Conservation (phyloP, 2,329 filamentous ascomycete genomes). For the Teratosphaeriaceae sp. region DNA sequence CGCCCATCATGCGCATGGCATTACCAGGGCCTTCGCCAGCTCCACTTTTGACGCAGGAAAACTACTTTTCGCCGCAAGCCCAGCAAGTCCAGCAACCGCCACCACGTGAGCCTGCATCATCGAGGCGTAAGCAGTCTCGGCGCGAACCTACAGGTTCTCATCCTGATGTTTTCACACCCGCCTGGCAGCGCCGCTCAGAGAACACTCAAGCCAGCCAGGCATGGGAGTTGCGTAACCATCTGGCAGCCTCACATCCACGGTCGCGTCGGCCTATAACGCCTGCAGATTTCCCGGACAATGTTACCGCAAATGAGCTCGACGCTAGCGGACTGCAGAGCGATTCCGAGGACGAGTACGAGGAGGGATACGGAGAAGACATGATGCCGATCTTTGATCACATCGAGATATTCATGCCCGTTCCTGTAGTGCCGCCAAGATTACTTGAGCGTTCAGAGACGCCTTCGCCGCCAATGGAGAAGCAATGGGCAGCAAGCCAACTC, state of each 20-base stretch:
- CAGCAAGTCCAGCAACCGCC: neutral
- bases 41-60: neutral
- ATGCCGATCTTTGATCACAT: slow-evolving; percentile 14
- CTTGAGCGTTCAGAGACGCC: slow-evolving; percentile 4
- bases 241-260: neutral
- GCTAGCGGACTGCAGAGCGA: neutral
- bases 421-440: slow-evolving; percentile 3
- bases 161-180: slow-evolving; percentile 8
- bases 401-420: slow-evolving; percentile 14
- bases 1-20: slow-evolving; percentile 6
- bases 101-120: neutral
- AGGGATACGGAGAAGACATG: slow-evolving; percentile 7
- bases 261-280: neutral
- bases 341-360: slow-evolving; percentile 1
- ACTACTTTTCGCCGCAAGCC: slow-evolving; percentile 1
- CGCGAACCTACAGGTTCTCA: neutral
- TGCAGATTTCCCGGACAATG: slow-evolving; percentile 4
- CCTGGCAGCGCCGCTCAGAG: slow-evolving; percentile 8
- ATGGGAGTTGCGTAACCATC: slow-evolving; percentile 7
- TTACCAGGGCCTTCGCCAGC: slow-evolving; percentile 1
- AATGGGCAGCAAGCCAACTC: neutral
- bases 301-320: slow-evolving; percentile 5
- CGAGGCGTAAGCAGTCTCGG: neutral
- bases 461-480: slow-evolving; percentile 1
- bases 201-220: neutral